Evolutionary conservation across 768 basidiomycete genomes (phyloP).

Genomic region (Tricholoma hemisulphureum): DNA sequence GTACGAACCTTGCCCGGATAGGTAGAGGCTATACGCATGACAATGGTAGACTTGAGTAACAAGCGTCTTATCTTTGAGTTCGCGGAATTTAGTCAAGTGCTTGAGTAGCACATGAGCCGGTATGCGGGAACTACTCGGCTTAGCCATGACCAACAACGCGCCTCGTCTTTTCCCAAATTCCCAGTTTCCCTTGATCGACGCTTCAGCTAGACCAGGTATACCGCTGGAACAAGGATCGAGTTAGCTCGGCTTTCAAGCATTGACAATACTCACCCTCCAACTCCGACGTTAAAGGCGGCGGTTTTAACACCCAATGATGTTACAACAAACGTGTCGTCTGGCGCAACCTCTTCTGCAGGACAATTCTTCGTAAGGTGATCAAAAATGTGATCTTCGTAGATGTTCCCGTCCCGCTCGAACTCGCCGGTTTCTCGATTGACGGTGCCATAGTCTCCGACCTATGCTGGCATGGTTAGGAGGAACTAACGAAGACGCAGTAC

Average conservation of each 20-base stretch:
- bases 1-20: not conserved
- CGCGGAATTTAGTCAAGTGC: constrained; percentile 13
- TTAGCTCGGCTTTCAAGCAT: not conserved
- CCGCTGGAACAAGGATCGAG: not conserved
- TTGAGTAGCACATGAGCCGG: constrained; percentile 19
- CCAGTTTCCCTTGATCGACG: constrained; percentile 34
- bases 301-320: constrained; percentile 22
- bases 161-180: constrained; percentile 30
- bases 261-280: constrained; percentile 16
- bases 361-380: constrained; percentile 14
- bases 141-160: constrained; percentile 35
- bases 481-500: not conserved
- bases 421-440: constrained; percentile 30
- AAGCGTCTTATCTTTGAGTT: not conserved
- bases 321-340: constrained; percentile 24
- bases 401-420: constrained; percentile 29
- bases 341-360: constrained; percentile 8
- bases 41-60: not conserved
- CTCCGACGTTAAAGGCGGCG: constrained; percentile 8
- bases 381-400: constrained; percentile 25
- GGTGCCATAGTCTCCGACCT: constrained; percentile 36
- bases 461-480: not conserved
- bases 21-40: not conserved
- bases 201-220: constrained; percentile 26
- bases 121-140: constrained; percentile 23